These are phyloP conservation scores for Sordariomycetes sp. DNA, from an alignment of 2,329 filamentous ascomycete genomes.

Conservation along the genomic window DNA sequence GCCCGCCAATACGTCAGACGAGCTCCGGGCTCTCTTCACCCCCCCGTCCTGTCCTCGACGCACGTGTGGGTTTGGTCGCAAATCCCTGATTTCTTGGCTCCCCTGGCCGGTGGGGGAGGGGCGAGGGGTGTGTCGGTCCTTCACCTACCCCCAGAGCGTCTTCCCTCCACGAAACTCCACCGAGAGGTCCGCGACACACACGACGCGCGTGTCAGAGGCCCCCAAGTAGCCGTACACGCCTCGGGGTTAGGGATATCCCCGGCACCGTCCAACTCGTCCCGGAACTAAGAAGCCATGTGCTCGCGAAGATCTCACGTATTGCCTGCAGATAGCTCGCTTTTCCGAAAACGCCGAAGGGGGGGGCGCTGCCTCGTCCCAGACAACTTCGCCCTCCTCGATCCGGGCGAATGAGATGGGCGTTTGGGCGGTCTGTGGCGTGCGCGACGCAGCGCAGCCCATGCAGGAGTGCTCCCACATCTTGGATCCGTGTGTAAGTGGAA, in stretches of 20 bases:
- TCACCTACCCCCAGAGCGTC: no score
- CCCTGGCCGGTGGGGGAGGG: no score
- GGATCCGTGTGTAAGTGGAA: neutral
- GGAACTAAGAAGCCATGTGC: neutral
- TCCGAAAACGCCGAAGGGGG: neutral
- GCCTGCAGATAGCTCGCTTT: neutral
- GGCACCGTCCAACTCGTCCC: neutral
- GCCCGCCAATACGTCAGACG: neutral
- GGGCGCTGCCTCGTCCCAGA: neutral
- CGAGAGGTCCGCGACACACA: no score
- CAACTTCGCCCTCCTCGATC: neutral
- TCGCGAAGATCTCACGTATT: neutral
- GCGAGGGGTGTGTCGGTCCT: no score
- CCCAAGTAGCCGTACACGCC: no score
- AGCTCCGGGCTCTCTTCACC: no score
- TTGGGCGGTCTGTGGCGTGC: neutral
- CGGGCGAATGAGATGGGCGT: neutral
- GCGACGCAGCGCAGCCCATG: neutral
- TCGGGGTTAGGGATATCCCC: no score
- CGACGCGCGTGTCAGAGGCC: no score
- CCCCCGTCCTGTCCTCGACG: no score
- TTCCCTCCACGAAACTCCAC: no score
- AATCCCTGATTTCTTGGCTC: no score
- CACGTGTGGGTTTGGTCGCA: no score
- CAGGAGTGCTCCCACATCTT: neutral